phyloP scores from a whole-genome alignment of 2,329 filamentous ascomycete species.

The Akanthomyces dipterigenus region DNA sequence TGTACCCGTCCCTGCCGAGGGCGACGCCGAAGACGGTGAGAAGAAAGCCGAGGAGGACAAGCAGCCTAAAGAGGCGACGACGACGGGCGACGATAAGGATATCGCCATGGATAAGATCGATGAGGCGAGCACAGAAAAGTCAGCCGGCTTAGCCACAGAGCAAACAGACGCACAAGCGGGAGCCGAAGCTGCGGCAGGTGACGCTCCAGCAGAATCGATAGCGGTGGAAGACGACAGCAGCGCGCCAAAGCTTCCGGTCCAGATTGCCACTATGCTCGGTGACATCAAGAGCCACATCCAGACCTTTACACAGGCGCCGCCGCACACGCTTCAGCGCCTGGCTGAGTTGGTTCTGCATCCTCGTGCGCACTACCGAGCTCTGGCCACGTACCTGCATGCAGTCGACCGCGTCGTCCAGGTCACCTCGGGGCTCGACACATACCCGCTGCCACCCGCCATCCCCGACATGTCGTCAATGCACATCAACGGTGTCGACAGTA shows the following conservation, averaged over 20 bases:
- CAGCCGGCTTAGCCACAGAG: neutral
- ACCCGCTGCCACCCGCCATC: constrained; percentile 69
- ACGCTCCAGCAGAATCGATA: neutral
- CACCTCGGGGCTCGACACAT: constrained; percentile 71
- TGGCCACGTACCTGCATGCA: constrained; percentile 82
- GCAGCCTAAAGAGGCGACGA: neutral
- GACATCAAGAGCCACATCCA: constrained; percentile 57
- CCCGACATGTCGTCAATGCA: constrained; percentile 50
- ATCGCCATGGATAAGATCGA: constrained; percentile 14
- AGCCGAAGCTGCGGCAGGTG: neutral
- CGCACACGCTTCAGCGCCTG: constrained; percentile 88
- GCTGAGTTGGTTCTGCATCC: constrained; percentile 78
- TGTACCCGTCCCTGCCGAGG: constrained; percentile 36
- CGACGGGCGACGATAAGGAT: constrained; percentile 10
- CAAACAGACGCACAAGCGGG: neutral
- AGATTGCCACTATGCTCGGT: constrained; percentile 54
- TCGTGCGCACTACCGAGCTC: constrained; percentile 68
- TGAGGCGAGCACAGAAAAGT: neutral
- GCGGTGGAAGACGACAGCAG: constrained; percentile 24
- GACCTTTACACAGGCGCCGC: constrained; percentile 68
- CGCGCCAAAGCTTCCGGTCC: constrained; percentile 47
- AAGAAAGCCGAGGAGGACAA: neutral
- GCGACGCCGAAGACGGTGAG: neutral
- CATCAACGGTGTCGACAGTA: constrained; percentile 56
- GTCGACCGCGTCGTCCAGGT: constrained; percentile 87